Base-by-base conservation (phyloP, 2,329 filamentous ascomycete species). In the Phyllosticta ampelicida region DNA sequence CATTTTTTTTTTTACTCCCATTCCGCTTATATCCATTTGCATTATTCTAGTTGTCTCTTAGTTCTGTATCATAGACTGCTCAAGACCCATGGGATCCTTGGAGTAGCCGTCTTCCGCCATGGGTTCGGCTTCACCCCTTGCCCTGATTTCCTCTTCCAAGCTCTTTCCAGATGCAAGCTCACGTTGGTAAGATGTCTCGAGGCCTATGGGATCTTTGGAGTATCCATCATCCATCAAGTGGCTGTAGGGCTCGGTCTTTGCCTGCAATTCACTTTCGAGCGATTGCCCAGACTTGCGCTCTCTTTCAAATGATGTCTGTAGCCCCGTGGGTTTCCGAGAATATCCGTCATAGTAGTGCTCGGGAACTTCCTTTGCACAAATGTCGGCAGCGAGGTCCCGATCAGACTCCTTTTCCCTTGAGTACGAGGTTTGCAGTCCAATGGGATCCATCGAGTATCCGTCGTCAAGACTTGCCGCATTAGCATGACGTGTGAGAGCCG, bases 381-480 rank as follows among this genome's bases (percentile, higher is more conserved):
- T 54, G 20, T 59, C 56, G 50, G 51, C 30, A 36, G 44, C 56
- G 9, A 59, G 56, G 23, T 55, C 53, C 10, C 56, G 48, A 3
- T 52, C 56, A 48, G 56, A 54, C 13, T 36, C 52, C 20, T 48
- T 59, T 30, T 65, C 64, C 9, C 53, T 53, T 9, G 54, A 58
- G 23, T 59, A 65, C 1, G 60, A 61, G 19, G 59, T 64, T 58
- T 64, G 56, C 23, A 64, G 23, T 16, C 63, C 62, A 16, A 57
- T 55, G 5, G 64, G 60, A 18, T 29, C 48, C 1, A 18, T 21
- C 2, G 56, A 59, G 19, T 58, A 58, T 30, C 55, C 55, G 13
- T 58, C 55, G 21, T 58, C 51, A 9, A 30, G 5, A 23, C 9
- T 50, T 48, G 20, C n/a, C 28, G 13, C 18, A 18, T 50, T 28